These are phyloP conservation scores for Phytophthora meadii DNA, from an alignment of 352 stramenopile species.

Conservation along the genomic window DNA sequence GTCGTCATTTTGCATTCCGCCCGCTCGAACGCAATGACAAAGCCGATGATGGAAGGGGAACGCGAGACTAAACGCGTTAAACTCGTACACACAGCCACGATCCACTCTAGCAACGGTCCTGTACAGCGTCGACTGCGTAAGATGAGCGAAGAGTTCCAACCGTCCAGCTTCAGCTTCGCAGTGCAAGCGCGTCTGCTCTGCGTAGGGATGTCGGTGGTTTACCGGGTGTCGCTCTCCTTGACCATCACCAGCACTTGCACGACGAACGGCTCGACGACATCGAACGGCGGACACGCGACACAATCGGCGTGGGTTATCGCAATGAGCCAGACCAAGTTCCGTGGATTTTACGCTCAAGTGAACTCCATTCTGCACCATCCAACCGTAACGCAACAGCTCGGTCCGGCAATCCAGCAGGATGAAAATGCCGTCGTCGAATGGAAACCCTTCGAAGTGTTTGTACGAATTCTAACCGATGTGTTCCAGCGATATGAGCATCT, in stretches of 20 bases:
- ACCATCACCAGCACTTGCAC: slow-evolving; percentile 30
- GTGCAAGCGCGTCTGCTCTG: slow-evolving; percentile 61
- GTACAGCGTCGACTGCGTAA: slow-evolving; percentile 63
- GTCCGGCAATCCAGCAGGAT: slow-evolving; percentile 9
- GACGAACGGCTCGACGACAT: slow-evolving; percentile 18
- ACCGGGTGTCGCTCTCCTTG: slow-evolving; percentile 57
- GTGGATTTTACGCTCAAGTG: slow-evolving; percentile 53
- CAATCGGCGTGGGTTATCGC: slow-evolving; percentile 64
- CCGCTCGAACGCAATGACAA: slow-evolving; percentile 26
- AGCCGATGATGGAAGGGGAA: slow-evolving; percentile 28
- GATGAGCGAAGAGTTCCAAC: slow-evolving; percentile 66
- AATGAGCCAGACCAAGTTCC: slow-evolving; percentile 69
- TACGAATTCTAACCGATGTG: slow-evolving; percentile 42
- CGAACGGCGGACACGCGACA: slow-evolving; percentile 25
- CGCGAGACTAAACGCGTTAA: slow-evolving; percentile 40
- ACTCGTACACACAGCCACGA: slow-evolving; percentile 22
- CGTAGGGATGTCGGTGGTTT: slow-evolving; percentile 61
- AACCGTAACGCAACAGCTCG: slow-evolving; percentile 35
- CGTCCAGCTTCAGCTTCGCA: slow-evolving; percentile 51
- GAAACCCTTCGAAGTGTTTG: slow-evolving; percentile 59
- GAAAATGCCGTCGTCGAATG: slow-evolving; percentile 38
- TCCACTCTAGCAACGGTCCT: slow-evolving; percentile 20
- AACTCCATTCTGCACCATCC: slow-evolving; percentile 50
- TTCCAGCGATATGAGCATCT: slow-evolving; percentile 51
- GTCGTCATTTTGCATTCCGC: slow-evolving; percentile 41